Evolutionary conservation across 768 basidiomycete species (phyloP), one percentile per base, ranked within the genome.

Genomic region (Psilocybe cyanescens): DNA sequence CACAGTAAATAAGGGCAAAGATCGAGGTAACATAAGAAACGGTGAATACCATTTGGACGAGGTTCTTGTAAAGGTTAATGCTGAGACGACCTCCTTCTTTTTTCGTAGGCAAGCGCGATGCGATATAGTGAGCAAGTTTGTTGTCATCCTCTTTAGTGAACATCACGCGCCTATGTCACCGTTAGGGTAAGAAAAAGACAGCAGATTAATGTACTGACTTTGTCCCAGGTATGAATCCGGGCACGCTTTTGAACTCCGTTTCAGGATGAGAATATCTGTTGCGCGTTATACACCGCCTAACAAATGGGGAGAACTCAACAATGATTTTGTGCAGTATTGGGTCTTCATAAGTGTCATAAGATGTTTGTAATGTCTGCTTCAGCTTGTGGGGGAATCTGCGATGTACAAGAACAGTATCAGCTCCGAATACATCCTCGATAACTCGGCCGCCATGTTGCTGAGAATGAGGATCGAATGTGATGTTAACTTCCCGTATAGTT

Each of bases 141-240:
- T 72, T 50, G 31, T 81, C 80, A 33, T 85, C 82, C 12, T 75
- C 71, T 5, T 44, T 8, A 0, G 81, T 80, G 51, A 75, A 84
- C 39, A 58, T 49, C 1, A 33, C 64, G 24, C 76, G 75, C 7
- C 70, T 63, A 49, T 44, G 14, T 45, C 17, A 16, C 4, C 9
- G 33, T 17, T 29, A 39, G 24, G 24, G 41, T 2, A 35, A 9
- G 39, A 63, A 8, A 11, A 44, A 44, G 14, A 8, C 41, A 44
- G 33, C 33, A 44, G 14, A n/a, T 12, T 12, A 44, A 44, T 5
- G 14, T 44, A 44, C 67, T 39, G 39, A 70, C 66, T n/a, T 30
- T 19, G 19, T 57, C 12, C 60, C 65, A 35, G 33, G 44, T 14
- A 44, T 49, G n/a, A 59, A 53, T 1, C 77, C 76, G 41, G 71